Base-by-base conservation (phyloP, 1,284 basidiomycete genomes). In the Porogramme epimiltina region DNA sequence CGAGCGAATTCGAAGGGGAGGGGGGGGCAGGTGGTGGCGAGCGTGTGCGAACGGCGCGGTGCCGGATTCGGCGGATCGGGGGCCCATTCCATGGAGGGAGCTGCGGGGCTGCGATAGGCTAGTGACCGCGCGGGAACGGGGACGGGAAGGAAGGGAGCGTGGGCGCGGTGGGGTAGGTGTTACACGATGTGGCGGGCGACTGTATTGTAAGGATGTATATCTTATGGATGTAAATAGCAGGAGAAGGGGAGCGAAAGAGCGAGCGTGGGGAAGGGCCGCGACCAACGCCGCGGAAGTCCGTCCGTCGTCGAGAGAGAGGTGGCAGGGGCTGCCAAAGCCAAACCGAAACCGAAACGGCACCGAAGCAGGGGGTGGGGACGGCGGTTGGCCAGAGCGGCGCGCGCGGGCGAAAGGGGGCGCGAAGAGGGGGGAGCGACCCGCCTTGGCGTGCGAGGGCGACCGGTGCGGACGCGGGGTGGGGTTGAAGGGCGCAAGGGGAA, bases 141-240 rank as follows among this genome's bases (percentile, higher is more conserved):
- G 9, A 37, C 8, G 10, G n/a, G 5, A 16, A n/a, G 34, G 34
- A 4, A 18, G 8, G n/a, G 34, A 16, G 34, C 5, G n/a, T 18
- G 9, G 28, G 15, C 28, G 28, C 28, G 28, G 28, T 18, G 25
- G 44, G 42, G 26, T 49, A 52, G 51, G 49, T 53, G 56, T n/a
- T 56, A 59, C 57, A 54, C 38, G 47, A 47, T 22, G 24, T 25
- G 37, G 42, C 38, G 24, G 36, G 44, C 20, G 42, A 46, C 42
- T 52, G 57, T 56, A 56, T 49, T 34, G 52, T 59, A 59, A 28
- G 47, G 54, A 55, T 52, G 53, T 52, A 55, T 55, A 58, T 52
- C 47, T 53, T 44, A 49, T 13, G 45, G 36, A 26, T 47, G 57
- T 56, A 56, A 52, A 59, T 59, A 58, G 22, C 28, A 8, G 6